These are phyloP conservation scores for Apiotrichum domesticum DNA, from an alignment of 1,284 basidiomycete genomes.

Conservation along the genomic window DNA sequence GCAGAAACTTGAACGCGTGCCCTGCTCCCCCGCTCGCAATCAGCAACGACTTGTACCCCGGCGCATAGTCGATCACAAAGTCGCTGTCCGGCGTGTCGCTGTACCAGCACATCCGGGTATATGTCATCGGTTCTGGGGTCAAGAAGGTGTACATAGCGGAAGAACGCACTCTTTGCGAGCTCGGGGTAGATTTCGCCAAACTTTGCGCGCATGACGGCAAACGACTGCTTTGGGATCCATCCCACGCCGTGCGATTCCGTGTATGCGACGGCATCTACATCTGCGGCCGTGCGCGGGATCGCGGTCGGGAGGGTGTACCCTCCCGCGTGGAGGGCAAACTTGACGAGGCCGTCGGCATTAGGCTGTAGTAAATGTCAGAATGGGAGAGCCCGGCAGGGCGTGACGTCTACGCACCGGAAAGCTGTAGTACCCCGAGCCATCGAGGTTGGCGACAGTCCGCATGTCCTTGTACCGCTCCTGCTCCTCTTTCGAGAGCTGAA, in stretches of 20 bases:
- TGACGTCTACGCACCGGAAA: slow-evolving; percentile 58
- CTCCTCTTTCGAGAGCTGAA: slow-evolving; percentile 65
- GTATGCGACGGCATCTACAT: slow-evolving; percentile 18
- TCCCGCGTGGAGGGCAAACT: slow-evolving; percentile 63
- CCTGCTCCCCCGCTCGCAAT: slow-evolving; percentile 73
- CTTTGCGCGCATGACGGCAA: slow-evolving; percentile 53
- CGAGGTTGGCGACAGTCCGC: slow-evolving; percentile 66
- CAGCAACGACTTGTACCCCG: slow-evolving; percentile 55
- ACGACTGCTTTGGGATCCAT: slow-evolving; percentile 56
- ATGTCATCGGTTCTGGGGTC: slow-evolving; percentile 52
- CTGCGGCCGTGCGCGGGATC: slow-evolving; percentile 33
- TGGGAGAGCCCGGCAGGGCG: background rate
- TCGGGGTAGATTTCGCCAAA: slow-evolving; percentile 63
- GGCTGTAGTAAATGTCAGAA: slow-evolving; percentile 52
- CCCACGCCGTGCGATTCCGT: slow-evolving; percentile 17
- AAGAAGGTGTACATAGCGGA: background rate
- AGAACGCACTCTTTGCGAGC: slow-evolving; percentile 53
- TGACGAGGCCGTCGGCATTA: slow-evolving; percentile 61
- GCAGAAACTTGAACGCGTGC: slow-evolving; percentile 71
- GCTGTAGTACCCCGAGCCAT: slow-evolving; percentile 59
- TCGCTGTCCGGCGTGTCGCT: slow-evolving; percentile 54
- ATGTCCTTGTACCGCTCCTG: slow-evolving; percentile 55
- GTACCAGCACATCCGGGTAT: slow-evolving; percentile 77
- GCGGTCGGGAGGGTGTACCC: slow-evolving; percentile 56
- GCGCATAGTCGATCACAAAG: slow-evolving; percentile 69